phyloP scores from a whole-genome alignment of 305 asterid genomes.

The Rubia occidens region DNA sequence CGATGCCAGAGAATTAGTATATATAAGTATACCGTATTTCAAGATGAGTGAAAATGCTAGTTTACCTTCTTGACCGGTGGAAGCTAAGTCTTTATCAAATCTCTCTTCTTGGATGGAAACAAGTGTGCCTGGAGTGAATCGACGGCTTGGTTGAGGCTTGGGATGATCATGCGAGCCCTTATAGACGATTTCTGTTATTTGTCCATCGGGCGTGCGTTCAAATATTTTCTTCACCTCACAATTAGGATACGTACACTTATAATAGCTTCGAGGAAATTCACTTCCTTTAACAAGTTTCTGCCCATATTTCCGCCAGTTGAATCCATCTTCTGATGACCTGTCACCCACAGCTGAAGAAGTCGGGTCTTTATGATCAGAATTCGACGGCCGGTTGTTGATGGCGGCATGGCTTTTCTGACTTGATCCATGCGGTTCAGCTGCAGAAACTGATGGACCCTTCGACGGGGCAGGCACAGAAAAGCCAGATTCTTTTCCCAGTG shows the following conservation, averaged over 20 bases:
- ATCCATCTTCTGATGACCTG: conserved; percentile 89
- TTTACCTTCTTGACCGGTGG: conserved; percentile 61
- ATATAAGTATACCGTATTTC: neutral
- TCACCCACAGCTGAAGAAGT: conserved; percentile 47
- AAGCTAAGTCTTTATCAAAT: conserved; percentile 39
- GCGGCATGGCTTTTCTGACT: conserved; percentile 37
- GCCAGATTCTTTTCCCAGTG: conserved; percentile 19
- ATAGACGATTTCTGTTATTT: conserved; percentile 80
- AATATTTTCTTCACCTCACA: conserved; percentile 94
- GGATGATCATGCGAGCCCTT: conserved; percentile 97
- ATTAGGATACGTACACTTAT: conserved; percentile 88
- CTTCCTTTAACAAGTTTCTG: conserved; percentile 98
- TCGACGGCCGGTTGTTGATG: conserved; percentile 35
- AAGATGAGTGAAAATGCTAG: conserved; percentile 7
- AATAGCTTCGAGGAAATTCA: conserved; percentile 94
- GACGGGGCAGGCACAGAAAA: conserved; percentile 28
- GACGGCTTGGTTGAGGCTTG: conserved; percentile 78
- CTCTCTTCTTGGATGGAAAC: conserved; percentile 68
- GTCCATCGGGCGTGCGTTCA: conserved; percentile 90
- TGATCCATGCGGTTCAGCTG: conserved; percentile 29
- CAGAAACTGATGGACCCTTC: conserved; percentile 30
- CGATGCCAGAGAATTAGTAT: conserved; percentile 11
- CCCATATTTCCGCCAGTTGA: conserved; percentile 98
- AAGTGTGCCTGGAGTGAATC: conserved; percentile 69
- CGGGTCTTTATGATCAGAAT: conserved; percentile 50